Conservation (phyloP, 176 grass and related monocot species). For the Olyra latifolia region DNA sequence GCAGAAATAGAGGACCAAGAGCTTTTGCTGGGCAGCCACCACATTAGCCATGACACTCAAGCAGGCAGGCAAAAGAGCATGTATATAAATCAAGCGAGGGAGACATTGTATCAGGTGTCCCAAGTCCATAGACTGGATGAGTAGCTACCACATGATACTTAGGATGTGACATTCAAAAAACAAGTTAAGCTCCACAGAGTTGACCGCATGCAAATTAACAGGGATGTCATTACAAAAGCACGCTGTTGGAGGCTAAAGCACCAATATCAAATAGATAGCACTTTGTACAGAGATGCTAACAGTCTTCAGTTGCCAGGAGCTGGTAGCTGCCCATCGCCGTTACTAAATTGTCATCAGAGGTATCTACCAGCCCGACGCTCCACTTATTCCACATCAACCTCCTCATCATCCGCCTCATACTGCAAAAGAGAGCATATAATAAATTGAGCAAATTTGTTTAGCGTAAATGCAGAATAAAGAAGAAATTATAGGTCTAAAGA, state of each 20-base stretch:
- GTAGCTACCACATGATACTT: too few relatives aligned
- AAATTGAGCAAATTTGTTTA: neutral
- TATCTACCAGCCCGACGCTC: conserved; percentile 30
- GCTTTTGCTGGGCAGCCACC: too few relatives aligned
- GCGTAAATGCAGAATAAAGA: neutral
- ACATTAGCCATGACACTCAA: too few relatives aligned
- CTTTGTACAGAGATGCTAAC: conserved; percentile 35
- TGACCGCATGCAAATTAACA: neutral
- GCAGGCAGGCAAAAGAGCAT: too few relatives aligned
- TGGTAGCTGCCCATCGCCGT: neutral
- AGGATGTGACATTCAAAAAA: neutral
- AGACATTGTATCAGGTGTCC: too few relatives aligned
- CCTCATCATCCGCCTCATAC: conserved; percentile 64
- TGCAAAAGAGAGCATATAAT: conserved; percentile 28
- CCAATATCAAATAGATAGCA: conserved; percentile 2
- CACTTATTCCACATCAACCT: conserved; percentile 63
- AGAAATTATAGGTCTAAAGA: neutral
- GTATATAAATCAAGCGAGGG: too few relatives aligned
- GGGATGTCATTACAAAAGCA: conserved; percentile 10
- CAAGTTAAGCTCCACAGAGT: neutral
- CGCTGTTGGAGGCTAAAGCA: neutral
- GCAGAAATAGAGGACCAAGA: too few relatives aligned
- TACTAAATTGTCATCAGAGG: conserved; percentile 35
- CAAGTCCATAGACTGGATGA: too few relatives aligned
- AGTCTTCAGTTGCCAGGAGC: neutral